Evolutionary conservation across 192 early-diverging fungal species (phyloP).

Genomic region (Polychytrium aggregatum): DNA sequence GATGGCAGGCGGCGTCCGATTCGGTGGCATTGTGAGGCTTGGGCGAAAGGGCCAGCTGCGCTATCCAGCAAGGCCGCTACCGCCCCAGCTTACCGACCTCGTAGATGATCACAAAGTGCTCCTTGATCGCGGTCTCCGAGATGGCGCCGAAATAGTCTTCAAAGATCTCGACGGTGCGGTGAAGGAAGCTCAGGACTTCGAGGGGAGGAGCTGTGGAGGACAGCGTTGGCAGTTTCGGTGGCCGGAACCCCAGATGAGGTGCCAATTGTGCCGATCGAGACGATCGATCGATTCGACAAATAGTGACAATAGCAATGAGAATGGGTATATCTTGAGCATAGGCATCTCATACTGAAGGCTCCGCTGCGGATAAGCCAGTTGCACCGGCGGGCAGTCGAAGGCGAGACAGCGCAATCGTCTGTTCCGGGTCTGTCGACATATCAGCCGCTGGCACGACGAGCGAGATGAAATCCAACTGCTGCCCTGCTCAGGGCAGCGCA

Average conservation of each 20-base stretch:
- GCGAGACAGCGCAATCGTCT: too few relatives aligned
- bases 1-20: neutral
- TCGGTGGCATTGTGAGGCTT: neutral
- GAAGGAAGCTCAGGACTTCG: conserved; percentile 75
- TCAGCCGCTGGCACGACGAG: too few relatives aligned
- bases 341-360: too few relatives aligned
- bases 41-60: neutral
- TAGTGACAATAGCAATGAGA: neutral
- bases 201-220: conserved; percentile 56
- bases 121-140: conserved; percentile 72
- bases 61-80: too few relatives aligned
- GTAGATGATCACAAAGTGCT: conserved; percentile 87
- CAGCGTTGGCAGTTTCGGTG: too few relatives aligned
- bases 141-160: conserved; percentile 75
- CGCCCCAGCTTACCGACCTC: conserved; percentile 43
- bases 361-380: too few relatives aligned
- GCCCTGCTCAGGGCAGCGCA: neutral
- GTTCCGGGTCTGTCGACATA: too few relatives aligned
- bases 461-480: neutral
- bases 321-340: too few relatives aligned
- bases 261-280: neutral
- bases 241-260: neutral
- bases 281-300: conserved; percentile 3
- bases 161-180: conserved; percentile 66
- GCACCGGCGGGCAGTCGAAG: too few relatives aligned